Base-by-base conservation (phyloP, 345 rosid species). In the Rhodamnia rubescens region DNA sequence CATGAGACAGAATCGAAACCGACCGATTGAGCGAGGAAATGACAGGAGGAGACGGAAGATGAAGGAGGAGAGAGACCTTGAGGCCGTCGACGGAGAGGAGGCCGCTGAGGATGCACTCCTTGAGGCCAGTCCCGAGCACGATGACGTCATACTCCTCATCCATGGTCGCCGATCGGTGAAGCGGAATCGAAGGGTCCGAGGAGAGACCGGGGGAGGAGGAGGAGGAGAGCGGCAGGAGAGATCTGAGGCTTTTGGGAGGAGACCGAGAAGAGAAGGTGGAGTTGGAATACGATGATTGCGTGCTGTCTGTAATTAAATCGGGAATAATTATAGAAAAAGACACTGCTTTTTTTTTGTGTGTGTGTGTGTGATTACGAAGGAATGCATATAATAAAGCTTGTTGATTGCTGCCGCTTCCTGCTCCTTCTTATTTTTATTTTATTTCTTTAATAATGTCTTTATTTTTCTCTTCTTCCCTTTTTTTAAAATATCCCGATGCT, bases 1-100 rank as follows among this genome's bases (percentile, higher is more conserved):
- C 0, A 4, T 0, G 47, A 20, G 13, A 36, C 18, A 47, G 80
- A 36, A 69, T 36, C 80, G 26, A 36, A 10, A 36, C 4, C 80
- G 80, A 69, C 80, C 80, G 47, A 69, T 18, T 55, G 42, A 51
- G 24, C 57, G 57, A 51, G 83, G 69, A 11, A 42, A 24, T 2
- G 29, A 69, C 18, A 42, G 40, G 5, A 59, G 55, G 81, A 27
- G 16, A 1, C 7, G 29, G n/a, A 16, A 36, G 40, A 36, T 36
- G 15, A 1, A 40, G 42, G 13, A 50, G 40, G 3, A 24, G 44
- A 24, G 44, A 85, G 87, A 98, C 99, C 99, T 96, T 98, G 87
- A 96, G 92, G 85, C 99, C 98, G 83, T 98, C 99, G 86, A 97
- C 99, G 86, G 99, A 97, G 92, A 97, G 99, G 85, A 97, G 99